phyloP scores from a whole-genome alignment of 768 basidiomycete species.

The Paxillus involutus region DNA sequence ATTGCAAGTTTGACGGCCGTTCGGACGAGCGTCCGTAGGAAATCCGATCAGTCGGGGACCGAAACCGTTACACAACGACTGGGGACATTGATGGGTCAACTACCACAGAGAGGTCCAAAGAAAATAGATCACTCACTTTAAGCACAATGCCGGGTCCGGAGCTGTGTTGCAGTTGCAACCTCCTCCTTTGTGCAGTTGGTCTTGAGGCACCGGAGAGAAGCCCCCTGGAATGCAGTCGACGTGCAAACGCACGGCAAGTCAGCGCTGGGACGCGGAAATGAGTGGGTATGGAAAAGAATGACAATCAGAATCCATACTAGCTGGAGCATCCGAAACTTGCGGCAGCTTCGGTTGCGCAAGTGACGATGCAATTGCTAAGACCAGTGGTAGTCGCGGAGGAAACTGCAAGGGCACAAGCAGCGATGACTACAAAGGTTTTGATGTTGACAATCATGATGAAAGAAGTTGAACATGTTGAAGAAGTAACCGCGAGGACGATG shows the following conservation, averaged over 20 bases:
- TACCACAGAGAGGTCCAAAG: neutral
- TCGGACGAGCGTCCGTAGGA: too few relatives aligned
- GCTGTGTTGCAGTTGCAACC: slow-evolving; percentile 24
- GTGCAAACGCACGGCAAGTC: slow-evolving; percentile 41
- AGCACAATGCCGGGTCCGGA: slow-evolving; percentile 36
- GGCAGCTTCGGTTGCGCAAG: slow-evolving; percentile 5
- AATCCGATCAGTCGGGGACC: too few relatives aligned
- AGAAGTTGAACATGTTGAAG: neutral
- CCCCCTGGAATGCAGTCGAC: slow-evolving; percentile 35
- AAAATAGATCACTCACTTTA: slow-evolving; percentile 2
- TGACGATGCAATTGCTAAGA: slow-evolving; percentile 2
- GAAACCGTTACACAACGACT: neutral
- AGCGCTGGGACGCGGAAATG: slow-evolving; percentile 26
- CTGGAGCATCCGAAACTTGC: neutral
- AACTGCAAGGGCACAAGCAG: too few relatives aligned
- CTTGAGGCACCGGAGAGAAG: slow-evolving; percentile 32
- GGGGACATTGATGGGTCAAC: neutral
- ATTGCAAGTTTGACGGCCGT: too few relatives aligned
- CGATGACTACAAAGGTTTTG: too few relatives aligned
- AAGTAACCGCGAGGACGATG: too few relatives aligned
- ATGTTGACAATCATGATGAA: too few relatives aligned
- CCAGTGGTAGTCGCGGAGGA: too few relatives aligned
- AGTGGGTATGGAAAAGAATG: neutral
- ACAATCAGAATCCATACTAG: slow-evolving; percentile 12
- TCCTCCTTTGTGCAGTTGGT: slow-evolving; percentile 35